Evolutionary conservation across 2,329 filamentous ascomycete genomes (phyloP), one percentile per base, ranked within the genome.

Genomic region (Verticillium klebahnii): DNA sequence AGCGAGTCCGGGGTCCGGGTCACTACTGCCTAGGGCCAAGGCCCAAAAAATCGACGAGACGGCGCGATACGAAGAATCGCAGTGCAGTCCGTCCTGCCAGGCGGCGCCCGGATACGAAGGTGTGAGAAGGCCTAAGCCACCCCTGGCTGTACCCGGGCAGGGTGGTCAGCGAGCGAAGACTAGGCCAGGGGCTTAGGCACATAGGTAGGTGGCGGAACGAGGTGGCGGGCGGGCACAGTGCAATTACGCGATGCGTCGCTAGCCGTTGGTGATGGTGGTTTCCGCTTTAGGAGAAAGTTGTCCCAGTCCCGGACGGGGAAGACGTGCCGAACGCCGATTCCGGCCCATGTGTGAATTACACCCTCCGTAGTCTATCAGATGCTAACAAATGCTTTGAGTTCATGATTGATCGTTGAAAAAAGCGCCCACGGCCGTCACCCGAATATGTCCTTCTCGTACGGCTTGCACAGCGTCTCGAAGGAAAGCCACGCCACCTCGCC

Each of bases 401-500:
- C n/a, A 23, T 50, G 8, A 4, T 11, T 23, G 19, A 50, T 50
- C 45, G 45, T 50, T n/a, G 25, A 25, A n/a, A n/a, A n/a, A n/a
- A 25, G 9, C n/a, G 8, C 23, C 19, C n/a, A 23, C 9, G 9
- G 54, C 14, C 25, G 29, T 34, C 31, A 56, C 9, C 62, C 64
- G 45, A 66, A 66, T 25, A 66, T 9, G n/a, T 63, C 60, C 12
- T 40, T 50, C 23, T 58, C 36, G 40, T 63, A 61, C 60, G 65
- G 60, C 8, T 60, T 59, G 57, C 64, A 66, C 3, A 66, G 60
- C 56, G 40, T 37, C 5, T 63, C 64, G n/a, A 66, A 66, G 14
- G 56, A 60, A 15, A 66, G 19, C 64, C 64, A 66, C 36, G 57
- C 60, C 9, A 60, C 56, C n/a, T 59, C 58, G 25, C 62, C 60